Evolutionary conservation across 805 yeast species (phyloP), one percentile per base, ranked within the genome.

Genomic region (Candida gorgasii): DNA sequence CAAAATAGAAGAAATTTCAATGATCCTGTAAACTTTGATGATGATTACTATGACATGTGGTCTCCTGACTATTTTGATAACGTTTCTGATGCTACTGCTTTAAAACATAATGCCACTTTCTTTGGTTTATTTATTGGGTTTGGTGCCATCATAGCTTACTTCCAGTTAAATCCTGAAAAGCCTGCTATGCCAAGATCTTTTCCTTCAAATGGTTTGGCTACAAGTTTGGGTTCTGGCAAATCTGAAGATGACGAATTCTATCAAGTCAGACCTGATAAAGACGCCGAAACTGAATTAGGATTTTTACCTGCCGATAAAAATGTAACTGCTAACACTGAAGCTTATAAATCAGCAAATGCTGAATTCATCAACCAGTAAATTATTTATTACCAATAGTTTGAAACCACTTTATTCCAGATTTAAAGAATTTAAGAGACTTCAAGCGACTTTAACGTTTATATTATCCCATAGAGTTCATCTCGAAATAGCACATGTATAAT

Each of bases 11-110:
- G 95, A 66, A 86, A 87, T 70, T 72, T 78, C 50, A 76, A 79
- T 50, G 89, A 87, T 48, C 86, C 89, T 20, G 62, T 86, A 50
- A 82, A 81, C 59, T 79, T 81, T 42, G 79, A 82, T 54, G 85
- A 82, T 51, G 96, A 87, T 57, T 67, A 78, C 62, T 72, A 82
- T 57, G 90, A 87, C 62, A 75, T 86, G 73, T 87, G 95, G 95
- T 78, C 95, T 7, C 93, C 95, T 9, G 95, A 87, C 57, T 76
- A 81, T 57, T 79, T 72, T 60, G 80, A 81, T 52, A 61, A 70
- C 28, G 84, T 80, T 24, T 67, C 76, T 29, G 84, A 85, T 62
- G 58, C 63, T 35, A 74, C 78, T 23, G 95, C 95, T 1, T 61
- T 80, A 40, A 73, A 64, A 52, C 79, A 79, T 61, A 76, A 81